Percentiles rank a stretch among this genome's conserved stretches.
Evolutionary conservation across 768 basidiomycete species (phyloP).

Genomic region (Suillus sp.): DNA sequence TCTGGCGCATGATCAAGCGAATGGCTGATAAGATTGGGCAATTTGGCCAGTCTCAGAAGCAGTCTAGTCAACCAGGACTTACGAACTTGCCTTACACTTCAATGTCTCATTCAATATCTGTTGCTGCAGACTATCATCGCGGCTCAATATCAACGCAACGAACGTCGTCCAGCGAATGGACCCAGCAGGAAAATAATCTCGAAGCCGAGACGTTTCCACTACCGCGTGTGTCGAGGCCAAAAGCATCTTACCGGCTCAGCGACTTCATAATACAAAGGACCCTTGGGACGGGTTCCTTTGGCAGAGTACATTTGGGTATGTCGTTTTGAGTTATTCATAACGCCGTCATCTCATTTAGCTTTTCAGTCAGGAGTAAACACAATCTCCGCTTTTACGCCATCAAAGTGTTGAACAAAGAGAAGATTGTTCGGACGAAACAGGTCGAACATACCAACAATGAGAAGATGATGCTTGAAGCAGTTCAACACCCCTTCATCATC

Average conservation of each 20-base stretch:
- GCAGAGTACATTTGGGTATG: constrained; percentile 88
- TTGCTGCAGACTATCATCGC: constrained; percentile 54
- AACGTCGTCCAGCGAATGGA: constrained; percentile 59
- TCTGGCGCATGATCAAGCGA: constrained; percentile 44
- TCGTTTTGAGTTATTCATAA: constrained; percentile 12
- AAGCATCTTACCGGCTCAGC: constrained; percentile 67
- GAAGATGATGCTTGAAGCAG: constrained; percentile 78
- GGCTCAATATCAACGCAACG: constrained; percentile 70
- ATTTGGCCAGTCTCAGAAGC: constrained; percentile 14
- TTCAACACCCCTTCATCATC: constrained; percentile 92
- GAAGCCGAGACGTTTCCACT: constrained; percentile 38
- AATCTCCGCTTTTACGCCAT: constrained; percentile 96
- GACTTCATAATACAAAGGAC: constrained; percentile 85
- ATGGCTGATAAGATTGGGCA: constrained; percentile 55
- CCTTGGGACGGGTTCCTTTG: constrained; percentile 94
- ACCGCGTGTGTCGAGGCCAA: constrained; percentile 47
- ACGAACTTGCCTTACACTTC: constrained; percentile 5
- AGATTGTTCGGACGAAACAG: constrained; percentile 91
- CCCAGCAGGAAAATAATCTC: constrained; percentile 42
- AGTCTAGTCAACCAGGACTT: constrained; percentile 5
- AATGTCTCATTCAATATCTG: constrained; percentile 16
- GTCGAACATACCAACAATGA: constrained; percentile 98
- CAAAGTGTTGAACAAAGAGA: constrained; percentile 93
- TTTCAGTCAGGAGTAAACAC: constrained; percentile 82
- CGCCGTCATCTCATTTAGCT: constrained; percentile 13